Conservation (phyloP, 805 yeast genomes). For the Pichia californica region DNA sequence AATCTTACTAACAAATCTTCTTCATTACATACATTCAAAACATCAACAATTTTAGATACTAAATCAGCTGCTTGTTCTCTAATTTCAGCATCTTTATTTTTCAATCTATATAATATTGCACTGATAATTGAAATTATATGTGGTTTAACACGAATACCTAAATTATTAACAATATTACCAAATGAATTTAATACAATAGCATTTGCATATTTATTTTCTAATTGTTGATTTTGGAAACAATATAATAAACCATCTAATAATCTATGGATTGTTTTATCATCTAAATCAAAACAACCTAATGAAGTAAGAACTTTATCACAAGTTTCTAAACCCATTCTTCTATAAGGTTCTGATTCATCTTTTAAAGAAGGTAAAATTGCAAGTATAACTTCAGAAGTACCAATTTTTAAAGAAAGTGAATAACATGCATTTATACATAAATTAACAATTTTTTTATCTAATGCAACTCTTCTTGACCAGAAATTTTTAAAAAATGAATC, state of each 20-base stretch:
- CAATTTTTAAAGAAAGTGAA: constrained; percentile 59
- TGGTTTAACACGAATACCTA: constrained; percentile 61
- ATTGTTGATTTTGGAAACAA: constrained; percentile 74
- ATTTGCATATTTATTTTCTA: constrained; percentile 34
- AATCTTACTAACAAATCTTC: constrained; percentile 57
- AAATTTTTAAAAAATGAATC: constrained; percentile 61
- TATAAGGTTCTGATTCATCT: constrained; percentile 76
- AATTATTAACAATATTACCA: constrained; percentile 52
- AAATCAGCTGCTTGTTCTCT: constrained; percentile 84
- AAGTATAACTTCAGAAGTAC: constrained; percentile 54
- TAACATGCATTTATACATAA: constrained; percentile 70
- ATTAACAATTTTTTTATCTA: constrained; percentile 50
- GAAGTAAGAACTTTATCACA: constrained; percentile 46
- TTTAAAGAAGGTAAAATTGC: constrained; percentile 52
- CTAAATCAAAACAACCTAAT: constrained; percentile 53
- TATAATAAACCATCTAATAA: constrained; percentile 74
- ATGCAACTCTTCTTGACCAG: constrained; percentile 80
- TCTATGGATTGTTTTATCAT: constrained; percentile 51
- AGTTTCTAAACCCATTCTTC: constrained; percentile 74
- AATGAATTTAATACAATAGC: constrained; percentile 51
- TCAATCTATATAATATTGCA: constrained; percentile 63
- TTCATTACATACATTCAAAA: constrained; percentile 58
- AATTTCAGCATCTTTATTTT: constrained; percentile 61
- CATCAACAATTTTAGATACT: constrained; percentile 58
- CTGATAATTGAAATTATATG: constrained; percentile 68